phyloP scores from a whole-genome alignment of 345 rosid genomes.

The Clarkia xantiana region DNA sequence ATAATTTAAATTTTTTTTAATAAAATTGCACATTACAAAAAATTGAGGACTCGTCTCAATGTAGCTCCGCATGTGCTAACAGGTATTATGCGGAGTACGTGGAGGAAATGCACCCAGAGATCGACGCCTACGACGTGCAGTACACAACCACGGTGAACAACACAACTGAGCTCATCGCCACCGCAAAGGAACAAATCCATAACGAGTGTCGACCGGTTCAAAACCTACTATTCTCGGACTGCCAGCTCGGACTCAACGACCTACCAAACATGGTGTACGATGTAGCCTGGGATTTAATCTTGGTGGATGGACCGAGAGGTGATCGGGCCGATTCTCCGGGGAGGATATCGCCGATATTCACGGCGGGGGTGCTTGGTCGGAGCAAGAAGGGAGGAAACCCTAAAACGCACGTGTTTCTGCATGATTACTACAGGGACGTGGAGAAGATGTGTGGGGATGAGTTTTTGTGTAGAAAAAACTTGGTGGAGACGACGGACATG shows the following conservation, averaged over 20 bases:
- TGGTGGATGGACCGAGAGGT: constrained; percentile 92
- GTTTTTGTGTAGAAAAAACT: constrained; percentile 71
- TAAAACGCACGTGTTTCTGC: constrained; percentile 75
- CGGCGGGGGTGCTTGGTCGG: constrained; percentile 74
- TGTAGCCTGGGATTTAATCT: constrained; percentile 87
- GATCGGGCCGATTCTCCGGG: constrained; percentile 59
- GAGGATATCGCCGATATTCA: constrained; percentile 78
- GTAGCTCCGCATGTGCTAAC: no score
- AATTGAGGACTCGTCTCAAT: no score
- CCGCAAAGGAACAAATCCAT: constrained; percentile 37
- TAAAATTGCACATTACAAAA: no score
- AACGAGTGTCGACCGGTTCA: constrained; percentile 91
- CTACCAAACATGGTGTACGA: constrained; percentile 88
- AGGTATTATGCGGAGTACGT: constrained; percentile 74
- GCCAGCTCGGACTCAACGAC: constrained; percentile 71
- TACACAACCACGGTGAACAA: constrained; percentile 73
- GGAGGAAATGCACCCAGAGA: constrained; percentile 80
- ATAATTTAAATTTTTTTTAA: no score
- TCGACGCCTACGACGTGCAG: constrained; percentile 84
- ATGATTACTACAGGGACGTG: constrained; percentile 66
- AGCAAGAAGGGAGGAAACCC: constrained; percentile 61
- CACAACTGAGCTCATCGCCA: constrained; percentile 37
- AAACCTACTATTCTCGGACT: constrained; percentile 77
- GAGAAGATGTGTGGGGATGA: constrained; percentile 72
- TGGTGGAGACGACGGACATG: constrained; percentile 47